These are phyloP conservation scores for Stylonectria norvegica DNA, from an alignment of 2,329 filamentous ascomycete genomes.

Conservation along the genomic window DNA sequence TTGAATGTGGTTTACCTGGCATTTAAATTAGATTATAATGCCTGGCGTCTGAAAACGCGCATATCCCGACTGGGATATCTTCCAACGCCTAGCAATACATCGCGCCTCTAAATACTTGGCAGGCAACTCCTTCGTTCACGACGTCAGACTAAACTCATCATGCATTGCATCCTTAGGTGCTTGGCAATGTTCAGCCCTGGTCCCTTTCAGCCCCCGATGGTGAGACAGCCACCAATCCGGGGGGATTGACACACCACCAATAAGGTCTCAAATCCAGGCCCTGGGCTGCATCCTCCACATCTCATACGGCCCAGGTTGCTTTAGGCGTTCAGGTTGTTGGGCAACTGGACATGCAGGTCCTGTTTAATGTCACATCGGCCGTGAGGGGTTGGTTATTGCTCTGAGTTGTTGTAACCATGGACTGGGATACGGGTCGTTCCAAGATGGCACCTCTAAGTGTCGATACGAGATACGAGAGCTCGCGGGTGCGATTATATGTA, in stretches of 20 bases:
- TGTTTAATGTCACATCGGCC: background rate
- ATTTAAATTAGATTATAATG: too few species aligned
- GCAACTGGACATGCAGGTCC: background rate
- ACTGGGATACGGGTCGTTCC: too few species aligned
- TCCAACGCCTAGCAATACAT: too few species aligned
- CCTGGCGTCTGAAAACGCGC: too few species aligned
- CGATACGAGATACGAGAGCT: background rate
- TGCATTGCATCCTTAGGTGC: too few species aligned
- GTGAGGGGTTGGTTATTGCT: background rate
- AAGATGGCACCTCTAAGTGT: too few species aligned
- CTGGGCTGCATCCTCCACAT: background rate
- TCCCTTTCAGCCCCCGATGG: background rate
- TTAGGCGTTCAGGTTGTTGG: too few species aligned
- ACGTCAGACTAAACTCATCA: background rate
- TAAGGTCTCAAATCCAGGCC: background rate
- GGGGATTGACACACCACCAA: slow-evolving; percentile 4
- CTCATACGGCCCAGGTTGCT: background rate
- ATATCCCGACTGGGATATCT: too few species aligned
- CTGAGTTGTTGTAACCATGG: background rate
- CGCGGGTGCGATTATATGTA: background rate
- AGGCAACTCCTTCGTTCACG: too few species aligned
- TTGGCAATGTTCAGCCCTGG: too few species aligned
- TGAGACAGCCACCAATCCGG: slow-evolving; percentile 8
- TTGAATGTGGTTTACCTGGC: too few species aligned
- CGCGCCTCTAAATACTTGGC: too few species aligned